Evolutionary conservation across 2,329 filamentous ascomycete genomes (phyloP).

Genomic region (Penicillium capsulatum): DNA sequence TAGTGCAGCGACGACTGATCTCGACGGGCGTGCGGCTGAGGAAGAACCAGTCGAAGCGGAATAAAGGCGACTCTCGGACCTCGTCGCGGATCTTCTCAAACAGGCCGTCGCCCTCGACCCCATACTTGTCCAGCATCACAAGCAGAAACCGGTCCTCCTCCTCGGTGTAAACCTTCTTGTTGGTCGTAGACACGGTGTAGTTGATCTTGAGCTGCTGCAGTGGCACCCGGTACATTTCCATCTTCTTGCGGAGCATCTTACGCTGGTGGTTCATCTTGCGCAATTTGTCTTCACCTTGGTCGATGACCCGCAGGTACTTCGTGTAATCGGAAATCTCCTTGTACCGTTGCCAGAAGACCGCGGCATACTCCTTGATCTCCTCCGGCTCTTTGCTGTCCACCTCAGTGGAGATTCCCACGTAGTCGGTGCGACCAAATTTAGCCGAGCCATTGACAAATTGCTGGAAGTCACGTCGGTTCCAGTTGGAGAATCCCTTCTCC

Average conservation of each 20-base stretch:
- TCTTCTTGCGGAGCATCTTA: constrained; percentile 90
- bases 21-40: constrained; percentile 89
- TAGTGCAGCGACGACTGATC: constrained; percentile 87
- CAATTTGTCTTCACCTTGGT: constrained; percentile 85
- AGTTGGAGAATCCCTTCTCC: constrained; percentile 80
- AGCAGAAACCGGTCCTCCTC: constrained; percentile 95
- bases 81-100: constrained; percentile 97
- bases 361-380: constrained; percentile 86
- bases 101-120: constrained; percentile 83
- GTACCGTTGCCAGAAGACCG: constrained; percentile 95
- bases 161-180: constrained; percentile 99
- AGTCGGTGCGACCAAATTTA: constrained; percentile 84
- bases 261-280: constrained; percentile 87
- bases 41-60: constrained; percentile 99
- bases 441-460: constrained; percentile 96
- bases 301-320: constrained; percentile 84
- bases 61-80: constrained; percentile 87
- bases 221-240: constrained; percentile 93
- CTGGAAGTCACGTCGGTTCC: constrained; percentile 97
- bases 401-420: constrained; percentile 77
- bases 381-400: constrained; percentile 82
- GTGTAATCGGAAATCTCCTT: constrained; percentile 82
- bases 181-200: constrained; percentile 97
- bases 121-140: constrained; percentile 86
- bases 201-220: constrained; percentile 98